Base-by-base conservation (phyloP, 1,284 basidiomycete genomes). In the Pseudozyma tsukubaensis region DNA sequence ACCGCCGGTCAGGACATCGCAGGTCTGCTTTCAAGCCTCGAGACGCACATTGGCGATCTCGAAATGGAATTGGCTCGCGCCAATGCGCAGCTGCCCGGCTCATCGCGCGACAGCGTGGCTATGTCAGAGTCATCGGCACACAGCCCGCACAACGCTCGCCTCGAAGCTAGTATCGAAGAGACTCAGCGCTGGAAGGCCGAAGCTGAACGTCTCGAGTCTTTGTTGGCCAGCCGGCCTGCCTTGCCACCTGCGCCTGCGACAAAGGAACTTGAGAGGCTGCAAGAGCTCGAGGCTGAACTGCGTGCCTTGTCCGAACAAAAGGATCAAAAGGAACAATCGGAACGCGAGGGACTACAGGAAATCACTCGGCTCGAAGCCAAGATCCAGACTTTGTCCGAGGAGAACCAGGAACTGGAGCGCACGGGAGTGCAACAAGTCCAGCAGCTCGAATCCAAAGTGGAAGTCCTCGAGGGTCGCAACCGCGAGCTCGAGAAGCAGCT, bases 1-100 rank as follows among this genome's bases (percentile, higher is more conserved):
- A 79, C 80, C 3, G 73, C 78, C 0, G 76, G 78, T 45, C 70
- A 78, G 47, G 79, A 82, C 49, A 78, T 82, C 18, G 66, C 69
- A 12, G 78, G 72, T 58, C 55, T 78, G 43, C 68, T 80, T 10
- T 58, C 77, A 24, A 65, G 64, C 12, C 56, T 80, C n/a, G 78
- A 83, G 62, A 80, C 73, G 42, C 78, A 78, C 47, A 73, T 77
- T 13, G 72, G 72, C 16, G 76, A 78, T 32, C 72, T 83, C 44
- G 79, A 77, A 53, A 68, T 77, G 35, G 81, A 81, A 43, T 68
- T 83, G 14, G 59, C 51, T 18, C 67, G 67, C 4, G 50, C 70
- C 19, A 69, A 59, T 21, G 53, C 49, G 14, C 59, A 59, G 45
- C 29, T 50, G 3, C 34, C 59, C 10, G 47, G 18, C 18, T 48